phyloP scores from a whole-genome alignment of 1,284 basidiomycete species.

The Cryptococcus sp. region DNA sequence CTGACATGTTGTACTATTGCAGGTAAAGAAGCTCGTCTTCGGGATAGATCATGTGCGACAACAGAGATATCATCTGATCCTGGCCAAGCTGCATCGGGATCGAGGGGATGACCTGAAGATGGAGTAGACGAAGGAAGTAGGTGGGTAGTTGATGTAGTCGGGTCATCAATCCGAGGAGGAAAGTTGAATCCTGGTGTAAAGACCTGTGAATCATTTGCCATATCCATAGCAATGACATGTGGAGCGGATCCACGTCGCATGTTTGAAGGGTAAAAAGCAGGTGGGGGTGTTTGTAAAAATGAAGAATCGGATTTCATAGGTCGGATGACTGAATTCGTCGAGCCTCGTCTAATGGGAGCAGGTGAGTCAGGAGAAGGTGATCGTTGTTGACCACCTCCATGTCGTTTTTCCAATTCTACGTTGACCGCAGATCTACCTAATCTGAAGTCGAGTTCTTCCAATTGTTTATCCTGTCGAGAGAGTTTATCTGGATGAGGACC shows the following conservation, averaged over 20 bases:
- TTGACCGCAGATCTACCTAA: constrained; percentile 32
- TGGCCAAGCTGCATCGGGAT: neutral
- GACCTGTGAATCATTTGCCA: constrained; percentile 2
- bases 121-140: constrained; percentile 1
- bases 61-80: neutral
- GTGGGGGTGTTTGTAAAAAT: constrained; percentile 2
- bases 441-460: constrained; percentile 40
- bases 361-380: neutral
- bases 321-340: neutral
- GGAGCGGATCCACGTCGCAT: neutral
- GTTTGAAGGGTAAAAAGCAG: constrained; percentile 16
- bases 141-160: constrained; percentile 6
- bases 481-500: constrained; percentile 10
- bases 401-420: constrained; percentile 28
- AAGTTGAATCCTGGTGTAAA: constrained; percentile 32
- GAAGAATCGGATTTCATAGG: constrained; percentile 4
- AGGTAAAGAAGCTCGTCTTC: constrained; percentile 23
- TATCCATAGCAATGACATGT: neutral
- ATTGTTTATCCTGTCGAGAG: constrained; percentile 29
- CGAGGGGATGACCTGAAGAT: neutral
- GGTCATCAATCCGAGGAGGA: constrained; percentile 15
- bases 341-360: neutral
- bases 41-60: neutral
- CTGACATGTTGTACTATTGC: constrained; percentile 2
- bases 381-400: neutral